Base-by-base conservation (phyloP, 2,329 filamentous ascomycete species). In the Juglanconis juglandina region DNA sequence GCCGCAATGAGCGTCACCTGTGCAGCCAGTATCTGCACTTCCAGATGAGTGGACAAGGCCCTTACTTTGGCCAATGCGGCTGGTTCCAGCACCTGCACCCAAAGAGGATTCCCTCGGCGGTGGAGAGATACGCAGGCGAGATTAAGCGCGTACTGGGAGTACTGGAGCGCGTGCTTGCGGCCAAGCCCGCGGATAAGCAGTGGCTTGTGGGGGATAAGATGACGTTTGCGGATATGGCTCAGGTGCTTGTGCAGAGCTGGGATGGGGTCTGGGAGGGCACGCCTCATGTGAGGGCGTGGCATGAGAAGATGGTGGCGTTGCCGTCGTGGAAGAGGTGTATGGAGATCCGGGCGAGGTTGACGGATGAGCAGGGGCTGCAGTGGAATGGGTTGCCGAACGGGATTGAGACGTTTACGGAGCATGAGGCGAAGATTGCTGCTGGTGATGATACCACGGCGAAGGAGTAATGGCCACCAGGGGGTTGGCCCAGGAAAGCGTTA, bases 31-130 rank as follows among this genome's bases (percentile, higher is more conserved):
- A 72, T 69, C 66, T 79, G 11, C 68, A 74, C 59, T 81, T 79
- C 66, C 77, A 80, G 65, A 74, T 72, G 64, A 71, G 67, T 51
- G 75, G 76, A 5, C 73, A 79, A 65, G 78, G 75, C 0, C 77
- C 77, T 0, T 81, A 79, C 64, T 80, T 68, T 49, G 79, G 78
- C 4, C 75, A 80, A 64, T 63, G 61, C 2, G 65, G 57, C 7
- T 76, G 75, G 73, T 79, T 80, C 67, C 48, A 33, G 13, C 57
- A 65, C 1, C 70, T 70, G 11, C 74, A 77, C 46, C n/a, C 52
- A 0, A 67, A 69, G 59, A 64, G 66, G 52, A 4, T 70, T 14
- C 64, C 59, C 11, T 63, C 58, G 30, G 67, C 64, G 4, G 11
- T 67, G 1, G 65, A 67, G 48, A 64, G 68, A n/a, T 71, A 69